Evolutionary conservation across 306 rosid species (phyloP).

Genomic region (Ormosia emarginata): DNA sequence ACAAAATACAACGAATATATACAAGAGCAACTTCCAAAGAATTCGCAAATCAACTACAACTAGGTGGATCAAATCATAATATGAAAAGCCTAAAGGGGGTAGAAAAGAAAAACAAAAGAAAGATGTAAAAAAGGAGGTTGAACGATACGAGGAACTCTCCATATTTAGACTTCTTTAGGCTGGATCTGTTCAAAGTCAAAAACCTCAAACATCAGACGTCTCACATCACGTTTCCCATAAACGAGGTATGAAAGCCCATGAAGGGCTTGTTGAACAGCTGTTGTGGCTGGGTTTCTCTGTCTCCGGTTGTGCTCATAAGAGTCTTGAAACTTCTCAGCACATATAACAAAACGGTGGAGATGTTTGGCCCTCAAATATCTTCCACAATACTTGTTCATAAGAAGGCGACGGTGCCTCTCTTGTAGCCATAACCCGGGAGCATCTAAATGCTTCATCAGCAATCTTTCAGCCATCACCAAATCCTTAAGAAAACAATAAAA

Average conservation of each 20-base stretch:
- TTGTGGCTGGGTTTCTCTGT: constrained; percentile 76
- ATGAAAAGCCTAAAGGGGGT: not conserved
- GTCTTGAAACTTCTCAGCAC: constrained; percentile 59
- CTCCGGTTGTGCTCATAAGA: constrained; percentile 70
- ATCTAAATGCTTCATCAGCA: constrained; percentile 95
- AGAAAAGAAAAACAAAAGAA: not conserved
- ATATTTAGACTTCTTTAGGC: constrained; percentile 71
- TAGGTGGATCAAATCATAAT: constrained; percentile 6
- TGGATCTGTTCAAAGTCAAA: constrained; percentile 91
- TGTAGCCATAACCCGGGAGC: constrained; percentile 94
- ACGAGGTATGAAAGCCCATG: constrained; percentile 87
- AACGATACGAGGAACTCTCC: not conserved
- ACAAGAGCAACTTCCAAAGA: constrained; percentile 22
- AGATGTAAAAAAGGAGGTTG: not conserved
- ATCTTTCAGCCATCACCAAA: constrained; percentile 90
- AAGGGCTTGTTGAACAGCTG: constrained; percentile 87
- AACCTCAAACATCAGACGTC: constrained; percentile 91
- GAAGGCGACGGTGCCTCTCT: constrained; percentile 75
- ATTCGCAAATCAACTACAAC: constrained; percentile 16
- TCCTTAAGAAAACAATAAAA: constrained; percentile 45
- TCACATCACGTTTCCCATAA: constrained; percentile 90
- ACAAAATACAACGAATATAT: constrained; percentile 23
- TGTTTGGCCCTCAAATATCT: constrained; percentile 77
- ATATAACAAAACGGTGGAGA: constrained; percentile 63
- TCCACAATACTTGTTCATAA: constrained; percentile 90